Evolutionary conservation across 495 filamentous ascomycete species (phyloP), one percentile per base, ranked within the genome.

Genomic region (Talaromyces stipitatus): DNA sequence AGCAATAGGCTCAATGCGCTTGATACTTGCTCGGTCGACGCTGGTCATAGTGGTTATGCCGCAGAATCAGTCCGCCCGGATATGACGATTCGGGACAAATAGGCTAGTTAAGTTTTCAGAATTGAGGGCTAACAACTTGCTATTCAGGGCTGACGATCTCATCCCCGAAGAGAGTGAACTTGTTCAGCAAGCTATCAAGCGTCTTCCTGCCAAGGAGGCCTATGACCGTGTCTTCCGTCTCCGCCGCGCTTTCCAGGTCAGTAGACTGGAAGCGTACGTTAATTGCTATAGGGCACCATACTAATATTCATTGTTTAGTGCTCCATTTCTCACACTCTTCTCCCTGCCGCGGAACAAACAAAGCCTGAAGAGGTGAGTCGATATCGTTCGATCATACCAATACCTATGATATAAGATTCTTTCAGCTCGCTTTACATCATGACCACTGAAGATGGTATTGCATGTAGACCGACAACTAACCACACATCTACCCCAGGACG

Each of bases 191-290:
- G 94, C 94, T 54, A 80, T 98, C 69, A 86, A 88, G 81, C 91
- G 94, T 72, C 87, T 98, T 43, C 83, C 90, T 33, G 80, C 88
- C 60, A 91, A 95, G 81, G 90, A 90, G 66, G 80, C 84, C 64
- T 97, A 97, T 75, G 94, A 98, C 79, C 92, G 94, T 73, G 84
- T 97, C 68, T 97, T 88, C 85, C 91, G 94, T 66, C 83, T 97
- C 71, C 88, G 94, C 71, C 85, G 94, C 71, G 95, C 94, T 64
- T 87, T 92, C 77, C 94, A 97, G 85, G 88, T 91, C 72, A 43
- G 75, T 38, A 38, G 56, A 11, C 8, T 5, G 57, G 45, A 36
- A 29, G 36, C 55, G 3, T 33, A 28, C 20, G 24, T 12, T 50
- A 54, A 38, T 57, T 30, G 30, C 58, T 45, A 60, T 30, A 29